These are phyloP conservation scores for Talaromyces sp. DNA, from an alignment of 2,329 filamentous ascomycete species.

Conservation along the genomic window DNA sequence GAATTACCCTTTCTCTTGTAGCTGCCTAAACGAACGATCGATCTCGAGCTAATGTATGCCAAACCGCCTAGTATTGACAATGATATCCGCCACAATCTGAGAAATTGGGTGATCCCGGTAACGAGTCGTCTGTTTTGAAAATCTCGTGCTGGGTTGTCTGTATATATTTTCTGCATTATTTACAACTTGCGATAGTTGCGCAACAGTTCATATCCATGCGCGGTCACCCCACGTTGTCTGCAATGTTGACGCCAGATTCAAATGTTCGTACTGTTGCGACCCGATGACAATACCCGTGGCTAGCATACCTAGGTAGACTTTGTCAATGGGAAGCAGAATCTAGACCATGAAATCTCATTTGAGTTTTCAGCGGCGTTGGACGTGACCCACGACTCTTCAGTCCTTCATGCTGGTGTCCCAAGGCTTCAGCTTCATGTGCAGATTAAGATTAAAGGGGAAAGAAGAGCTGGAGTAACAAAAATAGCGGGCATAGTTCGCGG, in stretches of 20 bases:
- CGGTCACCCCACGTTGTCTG: neutral
- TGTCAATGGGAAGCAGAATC: too few relatives aligned
- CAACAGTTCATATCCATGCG: neutral
- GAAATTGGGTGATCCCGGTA: neutral
- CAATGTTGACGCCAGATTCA: slow-evolving; percentile 1
- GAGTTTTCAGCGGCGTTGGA: neutral
- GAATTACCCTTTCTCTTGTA: neutral
- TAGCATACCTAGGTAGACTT: too few relatives aligned
- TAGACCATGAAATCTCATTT: neutral
- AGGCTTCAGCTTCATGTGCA: neutral
- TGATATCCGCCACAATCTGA: neutral
- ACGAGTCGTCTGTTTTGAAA: neutral
- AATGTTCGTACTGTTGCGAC: neutral
- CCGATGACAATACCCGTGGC: neutral
- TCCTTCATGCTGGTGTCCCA: neutral
- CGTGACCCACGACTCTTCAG: neutral
- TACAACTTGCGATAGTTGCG: neutral
- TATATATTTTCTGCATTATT: neutral
- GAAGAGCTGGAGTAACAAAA: neutral
- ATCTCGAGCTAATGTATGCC: neutral
- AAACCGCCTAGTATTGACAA: neutral
- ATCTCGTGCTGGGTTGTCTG: neutral
- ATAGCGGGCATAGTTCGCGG: neutral
- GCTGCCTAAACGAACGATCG: neutral
- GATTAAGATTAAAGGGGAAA: neutral